Conservation (phyloP, 208 protist species). For the Willaertia magna region DNA sequence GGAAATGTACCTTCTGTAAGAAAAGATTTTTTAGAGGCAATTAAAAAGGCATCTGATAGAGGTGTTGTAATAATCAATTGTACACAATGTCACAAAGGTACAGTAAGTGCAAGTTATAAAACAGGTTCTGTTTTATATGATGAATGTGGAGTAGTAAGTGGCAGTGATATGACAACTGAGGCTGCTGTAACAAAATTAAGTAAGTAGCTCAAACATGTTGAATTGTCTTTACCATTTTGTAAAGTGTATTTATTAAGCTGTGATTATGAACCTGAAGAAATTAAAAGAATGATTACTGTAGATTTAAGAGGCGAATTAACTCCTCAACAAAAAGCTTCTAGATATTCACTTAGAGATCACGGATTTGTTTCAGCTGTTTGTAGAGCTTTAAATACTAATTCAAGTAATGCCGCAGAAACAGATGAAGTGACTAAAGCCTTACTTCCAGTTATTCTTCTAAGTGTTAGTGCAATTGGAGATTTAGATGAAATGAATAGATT, state of each 20-base stretch:
- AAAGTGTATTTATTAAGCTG: neutral
- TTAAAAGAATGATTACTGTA: neutral
- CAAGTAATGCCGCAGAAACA: neutral
- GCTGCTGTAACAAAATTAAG: conserved; percentile 72
- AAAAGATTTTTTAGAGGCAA: conserved; percentile 47
- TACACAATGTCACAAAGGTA: conserved; percentile 20
- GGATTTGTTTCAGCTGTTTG: neutral
- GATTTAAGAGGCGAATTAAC: neutral
- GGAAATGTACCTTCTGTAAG: conserved; percentile 69
- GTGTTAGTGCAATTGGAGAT: neutral
- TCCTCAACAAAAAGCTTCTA: no score
- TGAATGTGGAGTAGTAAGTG: conserved; percentile 50
- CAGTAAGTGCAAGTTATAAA: conserved; percentile 53
- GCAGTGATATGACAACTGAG: conserved; percentile 74
- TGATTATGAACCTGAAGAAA: neutral
- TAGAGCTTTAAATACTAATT: neutral
- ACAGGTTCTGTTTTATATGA: conserved; percentile 41
- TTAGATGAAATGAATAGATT: neutral
- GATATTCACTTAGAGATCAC: neutral
- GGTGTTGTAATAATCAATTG: conserved; percentile 67
- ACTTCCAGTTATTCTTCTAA: neutral
- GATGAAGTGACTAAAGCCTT: neutral
- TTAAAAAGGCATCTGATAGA: conserved; percentile 43
- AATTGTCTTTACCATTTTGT: neutral
- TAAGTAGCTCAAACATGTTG: conserved; percentile 26